Percentiles rank a stretch among this genome's conserved stretches.
phyloP scores from a whole-genome alignment of 176 grass and related monocot species.

The Ananas comosus region DNA sequence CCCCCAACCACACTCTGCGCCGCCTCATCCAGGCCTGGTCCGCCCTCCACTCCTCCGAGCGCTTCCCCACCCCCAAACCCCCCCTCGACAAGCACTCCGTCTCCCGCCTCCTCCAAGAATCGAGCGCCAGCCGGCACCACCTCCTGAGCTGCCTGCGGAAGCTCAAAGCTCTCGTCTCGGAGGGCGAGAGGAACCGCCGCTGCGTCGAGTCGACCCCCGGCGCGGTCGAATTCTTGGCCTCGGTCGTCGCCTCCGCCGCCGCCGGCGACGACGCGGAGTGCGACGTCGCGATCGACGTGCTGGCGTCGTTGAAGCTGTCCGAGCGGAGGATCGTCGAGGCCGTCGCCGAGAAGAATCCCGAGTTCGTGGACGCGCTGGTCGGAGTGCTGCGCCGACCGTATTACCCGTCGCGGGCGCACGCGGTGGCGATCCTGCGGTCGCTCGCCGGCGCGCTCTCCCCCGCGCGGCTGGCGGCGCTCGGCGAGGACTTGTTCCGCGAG shows the following conservation, averaged over 20 bases:
- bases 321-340: conserved; percentile 31
- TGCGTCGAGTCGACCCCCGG: conserved; percentile 29
- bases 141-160: conserved; percentile 17
- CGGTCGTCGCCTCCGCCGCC: neutral
- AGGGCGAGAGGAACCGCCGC: conserved; percentile 26
- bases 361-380: conserved; percentile 38
- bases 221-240: conserved; percentile 18
- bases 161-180: conserved; percentile 9
- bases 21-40: conserved; percentile 83
- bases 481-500: conserved; percentile 45
- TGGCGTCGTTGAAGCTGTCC: conserved; percentile 54
- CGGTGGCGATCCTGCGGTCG: conserved; percentile 42
- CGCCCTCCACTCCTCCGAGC: conserved; percentile 32
- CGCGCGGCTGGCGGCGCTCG: conserved; percentile 27
- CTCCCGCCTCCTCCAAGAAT: conserved; percentile 18
- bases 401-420: conserved; percentile 34
- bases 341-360: conserved; percentile 26
- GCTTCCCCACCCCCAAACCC: conserved; percentile 25
- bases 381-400: conserved; percentile 45
- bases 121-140: neutral
- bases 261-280: neutral
- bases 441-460: conserved; percentile 35
- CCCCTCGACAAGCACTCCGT: conserved; percentile 16
- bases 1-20: conserved; percentile 93
- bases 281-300: conserved; percentile 58